These are phyloP conservation scores for Forsythia suspensa DNA, from an alignment of 257 asterid species.

Conservation along the genomic window DNA sequence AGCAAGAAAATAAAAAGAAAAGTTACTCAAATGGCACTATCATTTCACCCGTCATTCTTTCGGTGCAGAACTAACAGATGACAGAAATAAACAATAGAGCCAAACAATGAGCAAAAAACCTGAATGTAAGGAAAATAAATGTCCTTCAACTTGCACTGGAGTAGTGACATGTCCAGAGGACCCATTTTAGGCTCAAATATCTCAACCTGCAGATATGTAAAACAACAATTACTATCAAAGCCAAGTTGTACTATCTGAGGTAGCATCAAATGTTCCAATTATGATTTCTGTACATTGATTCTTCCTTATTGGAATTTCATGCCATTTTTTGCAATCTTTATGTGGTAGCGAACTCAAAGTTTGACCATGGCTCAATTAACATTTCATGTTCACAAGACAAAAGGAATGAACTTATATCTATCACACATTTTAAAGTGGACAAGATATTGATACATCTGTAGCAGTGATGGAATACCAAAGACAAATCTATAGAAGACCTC, in stretches of 20 bases:
- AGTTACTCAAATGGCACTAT: background rate
- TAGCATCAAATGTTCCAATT: background rate
- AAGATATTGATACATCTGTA: background rate
- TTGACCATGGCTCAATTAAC: background rate
- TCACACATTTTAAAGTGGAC: background rate
- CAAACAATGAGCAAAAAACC: conserved; percentile 34
- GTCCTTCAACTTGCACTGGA: conserved; percentile 59
- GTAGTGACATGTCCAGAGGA: conserved; percentile 16
- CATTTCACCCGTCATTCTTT: background rate
- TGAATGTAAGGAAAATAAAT: conserved; percentile 85
- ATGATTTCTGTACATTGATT: background rate
- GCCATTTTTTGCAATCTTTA: background rate
- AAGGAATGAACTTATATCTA: background rate
- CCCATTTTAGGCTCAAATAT: conserved; percentile 46
- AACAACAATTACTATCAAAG: background rate
- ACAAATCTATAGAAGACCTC: background rate
- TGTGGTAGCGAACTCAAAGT: background rate
- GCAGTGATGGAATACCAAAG: background rate
- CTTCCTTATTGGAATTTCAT: background rate
- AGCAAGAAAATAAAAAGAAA: background rate
- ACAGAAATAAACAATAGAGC: conserved; percentile 4
- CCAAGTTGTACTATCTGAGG: background rate
- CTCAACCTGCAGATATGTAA: conserved; percentile 50
- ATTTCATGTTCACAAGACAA: background rate
- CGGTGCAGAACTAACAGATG: background rate